Evolutionary conservation across 2,329 filamentous ascomycete species (phyloP), one percentile per base, ranked within the genome.

Genomic region (Ambrosiella xylebori): DNA sequence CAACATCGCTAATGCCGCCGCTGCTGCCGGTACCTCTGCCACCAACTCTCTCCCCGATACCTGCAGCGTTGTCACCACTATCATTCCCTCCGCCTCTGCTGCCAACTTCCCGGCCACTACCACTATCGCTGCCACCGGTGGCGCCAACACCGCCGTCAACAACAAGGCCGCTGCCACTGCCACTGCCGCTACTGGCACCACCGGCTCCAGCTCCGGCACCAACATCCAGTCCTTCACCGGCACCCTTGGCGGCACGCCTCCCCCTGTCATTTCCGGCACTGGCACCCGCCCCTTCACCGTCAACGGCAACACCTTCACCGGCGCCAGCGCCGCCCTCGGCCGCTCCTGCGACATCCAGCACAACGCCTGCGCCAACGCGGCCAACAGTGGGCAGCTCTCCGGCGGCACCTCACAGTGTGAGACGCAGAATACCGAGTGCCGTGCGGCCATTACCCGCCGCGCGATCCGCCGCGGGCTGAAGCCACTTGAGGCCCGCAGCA

Each of bases 261-360:
- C 73, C 1, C 64, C 74, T 3, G 72, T 76, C 35, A 62, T 68
- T 63, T 68, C 69, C 2, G 65, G 66, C 3, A 65, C 67, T 37
- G 63, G 66, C 8, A 50, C 39, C 27, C 71, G 71, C 13, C 74
- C 74, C 56, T 78, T 77, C 65, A 68, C 66, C 54, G 80, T 80
- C 62, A 80, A 76, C 58, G 74, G 73, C 13, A 73, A 74, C 57
- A 78, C 73, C 61, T 83, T 82, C 66, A 69, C 74, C 4, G 72
- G 72, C 62, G 63, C 65, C 8, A 71, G 68, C 50, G 74, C 72
- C 40, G 74, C 74, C 8, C 64, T 74, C 59, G 69, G 71, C 66
- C 73, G 74, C 35, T 74, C 73, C 9, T 77, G 74, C 64, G 71
- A 73, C 59, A 68, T 76, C 41, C 74, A 76, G 67, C 71, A 76